Base-by-base conservation (phyloP, 768 basidiomycete species). In the Chalciporus sphaerocephalus region DNA sequence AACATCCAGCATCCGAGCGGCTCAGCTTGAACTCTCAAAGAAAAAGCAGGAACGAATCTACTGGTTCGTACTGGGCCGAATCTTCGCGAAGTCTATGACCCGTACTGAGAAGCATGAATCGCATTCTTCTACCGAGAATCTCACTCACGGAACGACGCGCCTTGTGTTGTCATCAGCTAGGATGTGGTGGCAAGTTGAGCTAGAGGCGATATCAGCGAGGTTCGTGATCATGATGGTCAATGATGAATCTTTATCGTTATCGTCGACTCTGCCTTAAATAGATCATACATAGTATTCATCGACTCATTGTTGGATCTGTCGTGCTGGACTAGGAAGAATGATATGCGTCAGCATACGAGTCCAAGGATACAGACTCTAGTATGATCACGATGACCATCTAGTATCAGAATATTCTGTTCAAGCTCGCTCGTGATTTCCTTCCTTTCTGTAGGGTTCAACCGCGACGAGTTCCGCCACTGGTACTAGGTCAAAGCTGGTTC, bases 151-250 rank as follows among this genome's bases (percentile, higher is more conserved):
- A 76, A 65, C 4, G 54, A 53, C 0, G 74, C 75, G 0, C 80
- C 80, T 47, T 81, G 76, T 49, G 76, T 75, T 59, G 81, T 80
- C 76, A 83, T 71, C 39, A 82, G 73, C 11, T 81, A 76, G 1
- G 76, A 67, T 0, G 80, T 79, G 37, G 5, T 15, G 15, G 9
- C 0, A 5, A 4, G 10, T 33, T 27, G 27, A 18, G 15, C 2
- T 10, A 33, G 36, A 42, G 21, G 7, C 5, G n/a, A 15, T 4
- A 5, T 2, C 1, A 6, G 4, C 4, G 4, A 10, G 11, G 21
- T 30, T 2, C 8, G 22, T 8, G 6, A 17, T 11, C 5, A 13
- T 60, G 58, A 35, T 58, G 48, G 2, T 52, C 57, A 4, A 59
- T 20, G 18, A 62, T 59, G 38, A 64, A n/a, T n/a, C n/a, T n/a